A percentile compares a stretch with the other conserved stretches of the same genome.
Evolutionary conservation across 1,284 basidiomycete species (phyloP).

Genomic region (Trametes polyzona): DNA sequence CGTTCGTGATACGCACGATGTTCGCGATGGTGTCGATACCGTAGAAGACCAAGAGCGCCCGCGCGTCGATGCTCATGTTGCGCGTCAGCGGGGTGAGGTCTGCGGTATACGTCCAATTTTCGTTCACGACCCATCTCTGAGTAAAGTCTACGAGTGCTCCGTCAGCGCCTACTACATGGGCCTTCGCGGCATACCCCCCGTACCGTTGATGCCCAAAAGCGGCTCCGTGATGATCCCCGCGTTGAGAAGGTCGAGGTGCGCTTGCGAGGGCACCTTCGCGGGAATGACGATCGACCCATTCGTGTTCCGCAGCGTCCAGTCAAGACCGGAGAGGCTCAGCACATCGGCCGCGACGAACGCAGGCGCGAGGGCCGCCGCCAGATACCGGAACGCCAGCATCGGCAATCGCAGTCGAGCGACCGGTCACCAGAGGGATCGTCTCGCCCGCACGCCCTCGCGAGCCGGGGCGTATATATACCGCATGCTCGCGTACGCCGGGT

Average conservation of each 20-base stretch:
- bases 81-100: conserved; percentile 49
- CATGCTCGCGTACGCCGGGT: too few species aligned
- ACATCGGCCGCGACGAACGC: conserved; percentile 34
- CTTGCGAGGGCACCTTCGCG: conserved; percentile 55
- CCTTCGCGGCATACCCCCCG: neutral
- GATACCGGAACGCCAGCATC: neutral
- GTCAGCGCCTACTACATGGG: too few species aligned
- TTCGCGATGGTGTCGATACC: conserved; percentile 64
- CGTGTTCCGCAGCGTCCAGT: conserved; percentile 57
- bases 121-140: conserved; percentile 59
- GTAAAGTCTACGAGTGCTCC: conserved; percentile 61
- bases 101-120: conserved; percentile 67
- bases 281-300: conserved; percentile 60
- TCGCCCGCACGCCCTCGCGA: too few species aligned
- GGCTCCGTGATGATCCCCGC: conserved; percentile 61
- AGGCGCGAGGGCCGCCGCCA: conserved; percentile 25
- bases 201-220: conserved; percentile 57
- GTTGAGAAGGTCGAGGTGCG: conserved; percentile 55
- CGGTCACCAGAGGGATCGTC: too few species aligned
- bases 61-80: conserved; percentile 25
- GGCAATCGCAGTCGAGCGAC: neutral
- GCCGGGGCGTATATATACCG: too few species aligned
- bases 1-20: conserved; percentile 38
- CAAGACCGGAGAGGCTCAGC: conserved; percentile 48
- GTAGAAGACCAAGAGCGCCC: conserved; percentile 57